Evolutionary conservation across 192 early-diverging fungal species (phyloP), one percentile per base, ranked within the genome.

Genomic region (Mortierella antarctica): DNA sequence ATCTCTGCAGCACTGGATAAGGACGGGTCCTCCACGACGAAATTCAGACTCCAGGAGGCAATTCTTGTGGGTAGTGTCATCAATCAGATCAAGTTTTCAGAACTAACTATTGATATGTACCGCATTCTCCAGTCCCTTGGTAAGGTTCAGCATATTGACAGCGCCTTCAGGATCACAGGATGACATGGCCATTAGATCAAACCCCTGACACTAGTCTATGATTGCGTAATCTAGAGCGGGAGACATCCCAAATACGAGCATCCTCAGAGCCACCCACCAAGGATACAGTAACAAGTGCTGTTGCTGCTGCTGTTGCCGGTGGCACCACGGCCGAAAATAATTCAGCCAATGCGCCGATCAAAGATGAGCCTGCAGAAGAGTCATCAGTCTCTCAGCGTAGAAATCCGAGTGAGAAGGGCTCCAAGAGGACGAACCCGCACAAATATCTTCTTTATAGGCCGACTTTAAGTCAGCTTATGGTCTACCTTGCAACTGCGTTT

Each of bases 81-180:
- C 50, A 95, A 94, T 51, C 97, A 99, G 67, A 96, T 97, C 82
- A 98, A 98, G 70, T 99, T 99, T 79, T 97, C 96, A 0, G 96
- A 98, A 82, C 86, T 98, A 45, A 98, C 95, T 0, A 84, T 98
- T 54, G 98, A 99, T 68, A 96, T 98, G 95, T 97, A 96, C 84
- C 92, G 96, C 47, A 94, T 99, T 73, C 80, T 97, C 39, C 97
- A 98, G 73, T 92, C 94, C 44, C 89, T 99, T n/a, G 98, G 87
- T 83, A 66, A 68, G 49, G 48, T 70, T 15, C 50, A n/a, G n/a
- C 13, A 51, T 51, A 15, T 51, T 4, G n/a, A 51, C 4, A n/a
- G 11, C 4, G 3, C n/a, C 17, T 55, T 55, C n/a, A n/a, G 9
- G 17, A n/a, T 55, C 54, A 55, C n/a, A 15, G n/a, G 8, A 55